phyloP scores from a whole-genome alignment of 106 monocot species.

The Agapanthus africanus region DNA sequence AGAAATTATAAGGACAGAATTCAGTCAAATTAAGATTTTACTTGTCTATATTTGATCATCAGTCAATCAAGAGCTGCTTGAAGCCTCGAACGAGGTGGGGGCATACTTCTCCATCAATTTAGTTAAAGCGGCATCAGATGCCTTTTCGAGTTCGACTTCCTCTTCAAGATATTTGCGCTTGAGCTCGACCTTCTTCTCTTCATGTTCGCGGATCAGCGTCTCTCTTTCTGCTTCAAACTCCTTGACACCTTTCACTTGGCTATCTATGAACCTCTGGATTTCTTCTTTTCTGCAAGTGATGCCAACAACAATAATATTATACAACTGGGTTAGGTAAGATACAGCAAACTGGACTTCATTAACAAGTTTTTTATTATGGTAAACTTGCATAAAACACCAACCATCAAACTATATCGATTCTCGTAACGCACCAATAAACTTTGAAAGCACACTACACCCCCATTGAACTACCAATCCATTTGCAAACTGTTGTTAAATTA shows the following conservation, averaged over 20 bases:
- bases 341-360: no score
- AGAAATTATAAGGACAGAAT: neutral
- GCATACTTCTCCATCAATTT: constrained; percentile 61
- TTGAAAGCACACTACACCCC: no score
- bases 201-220: constrained; percentile 42
- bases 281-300: constrained; percentile 5
- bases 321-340: no score
- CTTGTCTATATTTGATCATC: neutral
- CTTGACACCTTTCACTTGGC: constrained; percentile 52
- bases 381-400: no score
- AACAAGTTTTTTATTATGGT: no score
- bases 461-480: no score
- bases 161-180: constrained; percentile 49
- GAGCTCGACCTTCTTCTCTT: constrained; percentile 49
- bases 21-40: neutral
- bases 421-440: no score
- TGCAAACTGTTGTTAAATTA: no score
- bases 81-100: constrained; percentile 28
- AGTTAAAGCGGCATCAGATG: constrained; percentile 52
- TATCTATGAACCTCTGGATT: constrained; percentile 32
- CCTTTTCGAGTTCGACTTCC: constrained; percentile 61
- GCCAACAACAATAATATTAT: neutral
- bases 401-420: no score
- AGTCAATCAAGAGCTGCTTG: neutral
- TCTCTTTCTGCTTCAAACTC: constrained; percentile 63